These are phyloP conservation scores for Gonium pectorale DNA, from an alignment of 139 green algal species.

Conservation along the genomic window DNA sequence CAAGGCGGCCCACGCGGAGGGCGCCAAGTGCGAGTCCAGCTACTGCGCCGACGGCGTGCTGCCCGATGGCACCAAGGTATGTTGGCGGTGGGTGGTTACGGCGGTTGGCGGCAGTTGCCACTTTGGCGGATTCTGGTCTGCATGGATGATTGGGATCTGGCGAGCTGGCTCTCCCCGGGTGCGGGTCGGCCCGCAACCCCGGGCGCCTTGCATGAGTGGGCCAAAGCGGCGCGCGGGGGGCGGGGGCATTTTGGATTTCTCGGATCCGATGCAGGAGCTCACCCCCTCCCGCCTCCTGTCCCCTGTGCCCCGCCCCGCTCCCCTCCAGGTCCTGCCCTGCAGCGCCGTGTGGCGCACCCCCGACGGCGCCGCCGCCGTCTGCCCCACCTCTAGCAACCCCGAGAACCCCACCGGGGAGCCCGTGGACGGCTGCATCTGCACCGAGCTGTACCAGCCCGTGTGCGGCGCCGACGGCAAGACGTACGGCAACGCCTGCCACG, in stretches of 20 bases:
- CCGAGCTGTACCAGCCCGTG: constrained; percentile 48
- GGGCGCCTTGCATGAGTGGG: not conserved
- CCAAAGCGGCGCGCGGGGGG: too few relatives aligned
- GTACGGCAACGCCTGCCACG: constrained; percentile 56
- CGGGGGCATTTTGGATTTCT: too few relatives aligned
- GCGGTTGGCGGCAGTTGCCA: not conserved
- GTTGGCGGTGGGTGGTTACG: not conserved
- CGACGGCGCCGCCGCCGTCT: not conserved
- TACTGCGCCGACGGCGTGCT: not conserved
- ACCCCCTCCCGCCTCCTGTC: not conserved
- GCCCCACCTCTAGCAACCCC: not conserved
- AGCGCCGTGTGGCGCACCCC: not conserved
- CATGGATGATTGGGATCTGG: not conserved
- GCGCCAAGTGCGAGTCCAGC: not conserved
- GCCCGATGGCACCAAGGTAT: not conserved
- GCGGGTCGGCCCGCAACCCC: not conserved
- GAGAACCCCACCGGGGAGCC: too few relatives aligned
- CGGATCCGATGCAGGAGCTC: not conserved
- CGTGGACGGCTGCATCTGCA: constrained; percentile 23
- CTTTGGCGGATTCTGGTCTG: not conserved
- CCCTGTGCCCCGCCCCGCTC: not conserved
- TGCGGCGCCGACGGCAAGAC: constrained; percentile 53
- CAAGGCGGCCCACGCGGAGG: not conserved
- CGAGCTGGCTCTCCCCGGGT: not conserved
- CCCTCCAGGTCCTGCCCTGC: not conserved